Base-by-base conservation (phyloP, 2,329 filamentous ascomycete genomes). In the Venturia oleaginea region DNA sequence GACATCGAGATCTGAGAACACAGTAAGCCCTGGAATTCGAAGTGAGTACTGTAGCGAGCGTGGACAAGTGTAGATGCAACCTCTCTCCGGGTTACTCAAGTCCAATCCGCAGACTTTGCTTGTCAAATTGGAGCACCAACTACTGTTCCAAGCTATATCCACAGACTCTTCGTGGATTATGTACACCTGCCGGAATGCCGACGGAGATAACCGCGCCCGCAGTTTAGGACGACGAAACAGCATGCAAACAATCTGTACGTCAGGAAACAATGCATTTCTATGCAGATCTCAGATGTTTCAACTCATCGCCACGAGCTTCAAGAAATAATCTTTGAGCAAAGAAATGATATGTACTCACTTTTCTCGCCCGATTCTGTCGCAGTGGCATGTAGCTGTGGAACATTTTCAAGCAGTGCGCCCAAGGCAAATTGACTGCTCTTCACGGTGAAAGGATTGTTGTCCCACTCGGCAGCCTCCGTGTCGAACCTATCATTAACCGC, bases 391-490 rank as follows among this genome's bases (percentile, higher is more conserved):
- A 71, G 67, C 37, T 66, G 71, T 0, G 78, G 76, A 4, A 79
- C 70, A 51, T 72, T 69, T 6, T 70, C 65, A 32, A 79, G 71
- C 43, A 84, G 78, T 17, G 80, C 78, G 38, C 78, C 70, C 51
- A 78, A 75, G 0, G 81, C 81, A 22, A 74, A 73, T 3, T 74
- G 69, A 11, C 77, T 79, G 27, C 78, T 77, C 59, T 74, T 73
- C 42, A 80, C 77, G 17, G 84, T 79, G 55, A 77, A 76, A 0
- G 79, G 78, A 67, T 85, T 84, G 46, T 71, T 74, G 69, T 85
- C 83, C 83, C 83, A 85, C 24, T 74, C 75, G 4, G 78, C 76
- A 1, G 83, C 83, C 70, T 84, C 81, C 48, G 75, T 72, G 68
- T 81, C 83, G 77, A 85, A 86, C 62, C 83, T 80, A 30, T 63